Base-by-base conservation (phyloP, 257 asterid species). In the Eucommia ulmoides region DNA sequence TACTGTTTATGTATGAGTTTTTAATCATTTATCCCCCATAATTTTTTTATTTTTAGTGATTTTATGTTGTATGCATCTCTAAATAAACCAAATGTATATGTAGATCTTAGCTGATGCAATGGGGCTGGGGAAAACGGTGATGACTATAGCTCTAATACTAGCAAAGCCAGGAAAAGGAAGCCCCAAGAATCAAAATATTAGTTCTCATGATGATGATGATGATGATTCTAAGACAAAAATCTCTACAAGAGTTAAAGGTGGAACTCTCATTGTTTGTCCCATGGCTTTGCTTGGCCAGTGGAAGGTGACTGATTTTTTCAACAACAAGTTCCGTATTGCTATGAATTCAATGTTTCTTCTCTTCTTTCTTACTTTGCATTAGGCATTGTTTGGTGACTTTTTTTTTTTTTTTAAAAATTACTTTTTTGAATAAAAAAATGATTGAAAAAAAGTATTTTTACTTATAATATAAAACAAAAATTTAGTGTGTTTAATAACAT, bases 61-160 rank as follows among this genome's bases (percentile, higher is more conserved):
- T n/a, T n/a, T n/a, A n/a, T n/a, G n/a, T n/a, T n/a, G n/a, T n/a
- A n/a, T n/a, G n/a, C n/a, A n/a, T n/a, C n/a, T n/a, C n/a, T n/a
- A n/a, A n/a, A n/a, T n/a, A n/a, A n/a, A n/a, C n/a, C n/a, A n/a
- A n/a, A n/a, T n/a, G n/a, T n/a, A n/a, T n/a, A 33, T 68, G 61
- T 77, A 85, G 96, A 82, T 85, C 56, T 68, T 84, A 65, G 94
- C 94, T 26, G 94, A 84, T 61, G 96, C 88, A 35, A 85, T 85
- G 96, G 94, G 96, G 58, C 94, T 85, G 16, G 94, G 96, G 50
- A 85, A 85, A 65, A 85, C 96, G 10, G 96, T 85, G 65, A 85
- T 85, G 96, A 79, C 96, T 21, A 85, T 85, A 65, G 87, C 94
- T 47, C 35, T 85, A 60, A 71, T 85, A 60, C 79, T 79, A 8